Base-by-base conservation (phyloP, 1,139 yeast species). In the Candida tetrigidarum region DNA sequence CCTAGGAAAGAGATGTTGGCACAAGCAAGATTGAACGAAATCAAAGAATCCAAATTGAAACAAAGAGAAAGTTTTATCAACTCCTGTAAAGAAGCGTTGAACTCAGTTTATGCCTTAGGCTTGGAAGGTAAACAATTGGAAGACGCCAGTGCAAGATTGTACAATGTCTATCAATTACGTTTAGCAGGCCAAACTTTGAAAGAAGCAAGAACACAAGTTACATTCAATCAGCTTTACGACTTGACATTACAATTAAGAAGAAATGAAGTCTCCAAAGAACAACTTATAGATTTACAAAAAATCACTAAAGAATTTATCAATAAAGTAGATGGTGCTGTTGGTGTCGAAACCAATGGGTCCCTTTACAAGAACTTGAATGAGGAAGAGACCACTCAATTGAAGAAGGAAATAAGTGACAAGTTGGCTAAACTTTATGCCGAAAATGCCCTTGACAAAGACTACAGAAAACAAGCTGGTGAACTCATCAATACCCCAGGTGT, bases 1-100 rank as follows among this genome's bases (percentile, higher is more conserved):
- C 73, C 81, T 15, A 74, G 88, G 60, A 86, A 87, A 62, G 90
- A 85, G 59, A 72, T 67, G 44, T 67, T 82, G 46, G 78, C 76
- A 5, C 78, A 76, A 54, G 82, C 83, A n/a, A 71, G 66, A 22
- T 66, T 86, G 34, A 55, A 76, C 39, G 63, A 69, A 43, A 63
- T 58, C 9, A 52, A 50, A 16, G 56, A 62, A 26, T 55, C 62
- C 32, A 76, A 83, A 51, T 62, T 15, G 40, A 48, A 6, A 66
- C 69, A 51, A 43, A 52, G 15, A 49, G 54, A 11, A 51, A 66
- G 28, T 9, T 48, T 47, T 18, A 48, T 66, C 18, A 30, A 51
- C 7, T 51, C 52, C 37, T 50, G 66, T 44, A 39, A 50, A 23
- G 44, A 44, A 2, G 38, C 34, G 4, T 45, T 60, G 30, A 34